These are phyloP conservation scores for Leptographium procerum DNA, from an alignment of 2,329 filamentous ascomycete species.

Conservation along the genomic window DNA sequence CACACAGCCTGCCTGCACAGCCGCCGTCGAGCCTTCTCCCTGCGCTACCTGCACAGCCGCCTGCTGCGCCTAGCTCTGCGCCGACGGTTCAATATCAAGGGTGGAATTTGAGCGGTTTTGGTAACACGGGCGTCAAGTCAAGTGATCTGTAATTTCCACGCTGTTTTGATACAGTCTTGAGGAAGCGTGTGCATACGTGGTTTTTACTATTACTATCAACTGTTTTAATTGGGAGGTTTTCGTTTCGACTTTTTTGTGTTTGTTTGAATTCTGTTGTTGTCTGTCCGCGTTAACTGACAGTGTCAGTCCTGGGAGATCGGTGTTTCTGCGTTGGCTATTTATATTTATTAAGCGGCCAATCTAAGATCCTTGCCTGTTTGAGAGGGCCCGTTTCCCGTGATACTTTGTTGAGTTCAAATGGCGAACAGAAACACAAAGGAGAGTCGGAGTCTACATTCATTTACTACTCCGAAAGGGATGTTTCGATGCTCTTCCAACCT, in stretches of 20 bases:
- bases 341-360: background rate
- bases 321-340: background rate
- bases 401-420: background rate
- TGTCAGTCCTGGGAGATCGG: background rate
- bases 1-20: background rate
- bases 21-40: background rate
- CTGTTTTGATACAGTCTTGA: background rate
- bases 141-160: conserved; percentile 16
- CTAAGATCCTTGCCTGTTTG: background rate
- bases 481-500: background rate
- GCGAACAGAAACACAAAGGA: background rate
- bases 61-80: conserved; percentile 5
- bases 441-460: background rate
- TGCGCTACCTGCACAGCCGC: too few relatives aligned
- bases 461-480: background rate
- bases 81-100: conserved; percentile 23
- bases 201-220: background rate
- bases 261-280: background rate
- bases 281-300: background rate
- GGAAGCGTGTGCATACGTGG: background rate
- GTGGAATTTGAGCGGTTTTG: conserved; percentile 29
- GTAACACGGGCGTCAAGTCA: conserved; percentile 26
- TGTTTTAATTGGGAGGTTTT: background rate
- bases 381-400: background rate
- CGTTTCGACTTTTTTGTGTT: background rate